phyloP scores from a whole-genome alignment of 176 grass and related monocot genomes.

The Poa pratensis region DNA sequence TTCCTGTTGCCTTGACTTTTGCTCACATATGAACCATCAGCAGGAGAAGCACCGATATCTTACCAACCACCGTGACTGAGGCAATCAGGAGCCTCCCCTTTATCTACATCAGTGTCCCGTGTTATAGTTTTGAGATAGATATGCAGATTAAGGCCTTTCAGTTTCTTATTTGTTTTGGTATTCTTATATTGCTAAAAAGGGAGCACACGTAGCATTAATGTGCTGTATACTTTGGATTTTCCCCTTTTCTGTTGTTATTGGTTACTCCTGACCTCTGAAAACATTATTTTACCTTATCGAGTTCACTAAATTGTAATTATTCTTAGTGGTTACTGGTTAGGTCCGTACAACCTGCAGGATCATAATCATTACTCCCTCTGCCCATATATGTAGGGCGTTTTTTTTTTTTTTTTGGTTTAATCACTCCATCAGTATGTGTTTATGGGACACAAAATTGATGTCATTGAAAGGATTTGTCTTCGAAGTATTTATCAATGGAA shows the following conservation, averaged over 20 bases:
- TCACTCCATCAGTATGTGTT: not conserved
- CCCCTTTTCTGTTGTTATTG: not conserved
- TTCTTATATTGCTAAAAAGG: not conserved
- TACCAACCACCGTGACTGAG: not conserved
- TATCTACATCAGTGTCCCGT: no score
- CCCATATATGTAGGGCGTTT: not conserved
- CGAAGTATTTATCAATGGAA: not conserved
- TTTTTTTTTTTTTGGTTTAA: no score
- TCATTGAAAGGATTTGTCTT: no score
- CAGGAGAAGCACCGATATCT: not conserved
- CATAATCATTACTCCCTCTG: not conserved
- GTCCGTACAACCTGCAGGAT: not conserved
- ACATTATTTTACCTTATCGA: no score
- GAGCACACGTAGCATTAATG: not conserved
- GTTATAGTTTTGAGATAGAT: not conserved
- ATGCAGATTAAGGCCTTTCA: not conserved
- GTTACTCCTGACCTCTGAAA: no score
- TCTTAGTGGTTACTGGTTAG: not conserved
- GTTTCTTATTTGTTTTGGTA: not conserved
- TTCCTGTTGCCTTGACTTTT: conserved; percentile 14
- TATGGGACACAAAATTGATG: not conserved
- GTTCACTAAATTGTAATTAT: no score
- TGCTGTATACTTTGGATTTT: no score
- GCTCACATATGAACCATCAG: not conserved
- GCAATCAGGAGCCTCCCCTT: not conserved